These are phyloP conservation scores for Pestalotiopsis fici DNA, from an alignment of 2,329 filamentous ascomycete genomes.

Conservation along the genomic window DNA sequence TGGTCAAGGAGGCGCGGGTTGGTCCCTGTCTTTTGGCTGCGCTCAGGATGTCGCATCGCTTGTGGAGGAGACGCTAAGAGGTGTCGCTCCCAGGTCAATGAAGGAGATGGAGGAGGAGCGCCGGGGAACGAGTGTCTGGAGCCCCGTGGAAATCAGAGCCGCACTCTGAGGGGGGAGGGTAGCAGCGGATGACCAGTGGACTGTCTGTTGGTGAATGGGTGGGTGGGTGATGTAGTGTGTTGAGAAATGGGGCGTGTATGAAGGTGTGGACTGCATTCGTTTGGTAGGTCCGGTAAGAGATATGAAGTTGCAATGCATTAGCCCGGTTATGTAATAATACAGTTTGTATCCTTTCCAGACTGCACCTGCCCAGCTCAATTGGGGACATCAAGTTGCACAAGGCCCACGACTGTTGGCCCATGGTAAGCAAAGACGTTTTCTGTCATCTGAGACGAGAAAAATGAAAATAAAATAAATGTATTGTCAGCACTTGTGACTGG, in stretches of 20 bases:
- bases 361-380: not conserved
- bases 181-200: not conserved
- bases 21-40: slow-evolving; percentile 41
- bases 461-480: not conserved
- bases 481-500: not conserved
- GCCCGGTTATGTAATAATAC: not conserved
- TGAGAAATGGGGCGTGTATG: not conserved
- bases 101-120: slow-evolving; percentile 19
- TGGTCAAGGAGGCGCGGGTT: slow-evolving; percentile 45
- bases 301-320: not conserved
- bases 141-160: not conserved
- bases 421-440: not conserved
- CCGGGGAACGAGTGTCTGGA: not conserved
- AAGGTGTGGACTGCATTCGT: not conserved
- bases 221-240: not conserved
- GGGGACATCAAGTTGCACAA: not conserved
- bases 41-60: slow-evolving; percentile 34
- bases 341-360: not conserved
- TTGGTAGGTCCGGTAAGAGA: not conserved
- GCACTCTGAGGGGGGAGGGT: not conserved
- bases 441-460: too few species aligned
- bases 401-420: too few species aligned
- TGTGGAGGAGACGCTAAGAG: slow-evolving; percentile 34
- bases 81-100: slow-evolving; percentile 28
- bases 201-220: not conserved